Percentiles rank a stretch among this genome's conserved stretches.
Conservation (phyloP, 2,329 filamentous ascomycete genomes). For the Diaporthe ampelina region DNA sequence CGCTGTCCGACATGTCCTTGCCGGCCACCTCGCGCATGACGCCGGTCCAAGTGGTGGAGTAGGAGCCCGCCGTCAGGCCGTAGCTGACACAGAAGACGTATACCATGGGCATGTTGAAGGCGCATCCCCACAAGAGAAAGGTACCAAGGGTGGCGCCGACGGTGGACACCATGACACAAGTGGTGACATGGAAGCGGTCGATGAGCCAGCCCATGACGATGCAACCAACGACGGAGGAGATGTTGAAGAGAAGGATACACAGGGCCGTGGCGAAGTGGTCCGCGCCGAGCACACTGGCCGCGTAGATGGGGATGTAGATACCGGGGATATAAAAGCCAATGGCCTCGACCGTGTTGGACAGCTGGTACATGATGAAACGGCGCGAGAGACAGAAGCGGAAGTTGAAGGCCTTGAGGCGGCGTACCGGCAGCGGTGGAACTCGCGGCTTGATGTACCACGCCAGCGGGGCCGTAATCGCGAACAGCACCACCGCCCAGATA, state of each 20-base stretch:
- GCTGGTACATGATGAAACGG: constrained; percentile 70
- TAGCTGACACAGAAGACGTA: constrained; percentile 73
- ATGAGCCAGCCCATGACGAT: constrained; percentile 70
- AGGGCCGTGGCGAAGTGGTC: constrained; percentile 65
- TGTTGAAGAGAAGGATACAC: constrained; percentile 71
- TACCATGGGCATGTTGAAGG: constrained; percentile 65
- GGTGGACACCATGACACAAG: constrained; percentile 70
- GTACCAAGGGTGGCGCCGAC: constrained; percentile 68
- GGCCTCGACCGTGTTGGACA: constrained; percentile 70
- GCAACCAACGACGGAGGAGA: constrained; percentile 71
- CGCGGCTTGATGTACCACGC: constrained; percentile 70
- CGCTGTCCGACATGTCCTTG: constrained; percentile 34
- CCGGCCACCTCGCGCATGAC: constrained; percentile 62
- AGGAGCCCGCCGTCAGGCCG: constrained; percentile 76
- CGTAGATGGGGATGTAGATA: constrained; percentile 73
- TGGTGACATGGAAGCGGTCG: constrained; percentile 67
- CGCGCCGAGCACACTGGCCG: constrained; percentile 60
- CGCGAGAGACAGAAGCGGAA: constrained; percentile 65
- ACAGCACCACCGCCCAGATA: constrained; percentile 65
- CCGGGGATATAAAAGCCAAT: constrained; percentile 74
- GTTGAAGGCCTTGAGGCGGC: constrained; percentile 56
- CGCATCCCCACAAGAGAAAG: constrained; percentile 74
- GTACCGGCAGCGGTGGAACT: constrained; percentile 58
- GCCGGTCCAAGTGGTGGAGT: constrained; percentile 73
- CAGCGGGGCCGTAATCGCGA: constrained; percentile 67